Evolutionary conservation across 1,284 basidiomycete species (phyloP).

Genomic region (Puccinia horiana): DNA sequence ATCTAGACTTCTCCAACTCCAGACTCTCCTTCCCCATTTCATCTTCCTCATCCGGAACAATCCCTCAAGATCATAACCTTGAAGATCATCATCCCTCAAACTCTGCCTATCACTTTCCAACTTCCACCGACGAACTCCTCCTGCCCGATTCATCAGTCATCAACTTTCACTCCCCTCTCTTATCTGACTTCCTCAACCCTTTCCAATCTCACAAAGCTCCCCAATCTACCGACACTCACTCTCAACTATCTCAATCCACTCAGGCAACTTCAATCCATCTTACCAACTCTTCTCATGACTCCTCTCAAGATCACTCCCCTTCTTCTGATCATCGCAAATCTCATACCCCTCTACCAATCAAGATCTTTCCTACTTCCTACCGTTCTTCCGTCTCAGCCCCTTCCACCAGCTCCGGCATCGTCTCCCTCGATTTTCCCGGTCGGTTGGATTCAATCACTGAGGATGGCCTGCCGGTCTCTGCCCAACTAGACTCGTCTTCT

Average conservation of each 20-base stretch:
- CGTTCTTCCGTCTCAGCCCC: conserved; percentile 3
- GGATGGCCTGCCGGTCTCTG: conserved; percentile 1
- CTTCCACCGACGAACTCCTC: not conserved
- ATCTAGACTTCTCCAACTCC: no score
- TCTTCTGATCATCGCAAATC: not conserved
- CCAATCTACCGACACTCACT: not conserved
- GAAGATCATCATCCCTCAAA: not conserved
- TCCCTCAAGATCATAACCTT: no score
- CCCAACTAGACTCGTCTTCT: not conserved
- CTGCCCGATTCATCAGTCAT: not conserved
- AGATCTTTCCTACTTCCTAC: not conserved
- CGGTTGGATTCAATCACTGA: conserved; percentile 13
- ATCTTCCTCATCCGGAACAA: no score
- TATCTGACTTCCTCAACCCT: not conserved
- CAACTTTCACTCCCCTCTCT: not conserved
- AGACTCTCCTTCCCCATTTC: no score
- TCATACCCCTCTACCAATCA: conserved; percentile 9
- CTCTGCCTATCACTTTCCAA: not conserved
- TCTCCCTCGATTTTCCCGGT: not conserved
- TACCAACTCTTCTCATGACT: not conserved
- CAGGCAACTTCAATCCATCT: no score
- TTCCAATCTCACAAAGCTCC: not conserved
- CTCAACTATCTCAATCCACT: not conserved
- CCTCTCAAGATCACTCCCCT: not conserved
- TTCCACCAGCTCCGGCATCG: not conserved